Evolutionary conservation across 2,329 filamentous ascomycete genomes (phyloP).

Genomic region (Raffaelea ambrosiae): DNA sequence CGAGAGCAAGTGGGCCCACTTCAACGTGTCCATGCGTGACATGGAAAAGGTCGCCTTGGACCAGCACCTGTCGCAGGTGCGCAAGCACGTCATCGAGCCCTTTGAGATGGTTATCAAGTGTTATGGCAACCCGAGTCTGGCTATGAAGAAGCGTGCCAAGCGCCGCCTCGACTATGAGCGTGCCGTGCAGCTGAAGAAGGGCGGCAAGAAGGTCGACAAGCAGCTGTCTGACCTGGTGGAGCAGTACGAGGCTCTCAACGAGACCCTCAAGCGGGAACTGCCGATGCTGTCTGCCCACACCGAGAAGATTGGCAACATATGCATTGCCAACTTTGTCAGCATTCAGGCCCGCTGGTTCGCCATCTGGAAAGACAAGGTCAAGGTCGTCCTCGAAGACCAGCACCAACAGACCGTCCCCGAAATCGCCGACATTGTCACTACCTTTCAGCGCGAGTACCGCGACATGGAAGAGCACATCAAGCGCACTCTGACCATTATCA

Average conservation of each 20-base stretch:
- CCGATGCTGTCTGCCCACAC: slow-evolving; percentile 76
- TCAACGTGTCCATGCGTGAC: slow-evolving; percentile 80
- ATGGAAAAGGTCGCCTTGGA: slow-evolving; percentile 75
- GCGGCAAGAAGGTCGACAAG: slow-evolving; percentile 78
- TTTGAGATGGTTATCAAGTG: slow-evolving; percentile 30
- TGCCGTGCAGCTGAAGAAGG: slow-evolving; percentile 66
- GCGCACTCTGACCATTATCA: slow-evolving; percentile 63
- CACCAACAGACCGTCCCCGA: slow-evolving; percentile 46
- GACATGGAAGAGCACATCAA: slow-evolving; percentile 65
- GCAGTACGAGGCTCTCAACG: slow-evolving; percentile 84
- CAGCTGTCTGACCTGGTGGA: slow-evolving; percentile 78
- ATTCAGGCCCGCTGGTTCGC: slow-evolving; percentile 78
- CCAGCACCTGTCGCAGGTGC: slow-evolving; percentile 57
- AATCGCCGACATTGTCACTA: slow-evolving; percentile 62
- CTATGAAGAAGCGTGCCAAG: slow-evolving; percentile 93
- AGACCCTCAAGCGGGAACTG: slow-evolving; percentile 86
- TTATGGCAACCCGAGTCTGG: slow-evolving; percentile 74
- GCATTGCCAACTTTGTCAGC: slow-evolving; percentile 73
- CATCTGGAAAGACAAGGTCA: slow-evolving; percentile 77
- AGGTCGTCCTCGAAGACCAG: slow-evolving; percentile 59
- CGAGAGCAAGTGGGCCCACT: slow-evolving; percentile 89
- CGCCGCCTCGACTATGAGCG: slow-evolving; percentile 83
- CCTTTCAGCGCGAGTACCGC: slow-evolving; percentile 72
- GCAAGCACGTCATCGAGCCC: slow-evolving; percentile 73
- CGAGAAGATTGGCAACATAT: slow-evolving; percentile 74